phyloP scores from a whole-genome alignment of 2,329 filamentous ascomycete genomes.

The Didymella glomerata region DNA sequence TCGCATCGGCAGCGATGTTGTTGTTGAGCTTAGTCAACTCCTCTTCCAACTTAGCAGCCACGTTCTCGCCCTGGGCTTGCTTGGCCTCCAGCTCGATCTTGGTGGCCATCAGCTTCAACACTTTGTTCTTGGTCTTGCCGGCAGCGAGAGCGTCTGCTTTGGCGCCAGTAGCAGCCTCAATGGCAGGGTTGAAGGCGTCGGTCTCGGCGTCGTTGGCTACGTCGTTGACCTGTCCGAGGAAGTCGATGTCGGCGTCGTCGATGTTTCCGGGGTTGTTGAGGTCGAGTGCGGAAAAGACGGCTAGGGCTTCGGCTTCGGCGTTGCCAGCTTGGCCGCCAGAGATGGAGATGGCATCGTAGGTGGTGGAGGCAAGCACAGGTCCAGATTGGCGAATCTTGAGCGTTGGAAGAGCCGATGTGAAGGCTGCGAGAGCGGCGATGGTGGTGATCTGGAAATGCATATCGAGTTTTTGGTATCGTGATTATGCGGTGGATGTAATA shows the following conservation, averaged over 20 bases:
- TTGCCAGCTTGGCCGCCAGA: constrained; percentile 62
- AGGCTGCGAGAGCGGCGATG: constrained; percentile 39
- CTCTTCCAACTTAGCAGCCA: constrained; percentile 55
- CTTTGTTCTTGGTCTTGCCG: constrained; percentile 69
- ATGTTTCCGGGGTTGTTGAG: constrained; percentile 58
- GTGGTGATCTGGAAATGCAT: constrained; percentile 45
- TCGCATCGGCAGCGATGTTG: constrained; percentile 61
- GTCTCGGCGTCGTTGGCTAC: constrained; percentile 65
- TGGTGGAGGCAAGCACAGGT: constrained; percentile 40
- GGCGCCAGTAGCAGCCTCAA: constrained; percentile 57
- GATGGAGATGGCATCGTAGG: constrained; percentile 57
- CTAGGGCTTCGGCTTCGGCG: constrained; percentile 62
- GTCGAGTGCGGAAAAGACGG: constrained; percentile 64
- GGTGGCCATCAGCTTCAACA: constrained; percentile 65
- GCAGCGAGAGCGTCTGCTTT: constrained; percentile 57
- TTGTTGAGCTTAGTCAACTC: constrained; percentile 63
- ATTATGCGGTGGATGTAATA: neutral
- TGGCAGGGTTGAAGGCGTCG: constrained; percentile 63
- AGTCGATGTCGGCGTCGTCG: constrained; percentile 58
- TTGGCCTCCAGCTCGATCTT: constrained; percentile 62
- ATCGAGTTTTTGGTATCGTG: constrained; percentile 21
- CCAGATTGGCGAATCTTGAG: constrained; percentile 34
- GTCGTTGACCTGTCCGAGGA: constrained; percentile 62
- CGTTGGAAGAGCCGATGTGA: constrained; percentile 38
- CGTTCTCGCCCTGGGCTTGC: constrained; percentile 61